These are phyloP conservation scores for Wickerhamomyces mucosus DNA, from an alignment of 805 yeast genomes.

Conservation along the genomic window DNA sequence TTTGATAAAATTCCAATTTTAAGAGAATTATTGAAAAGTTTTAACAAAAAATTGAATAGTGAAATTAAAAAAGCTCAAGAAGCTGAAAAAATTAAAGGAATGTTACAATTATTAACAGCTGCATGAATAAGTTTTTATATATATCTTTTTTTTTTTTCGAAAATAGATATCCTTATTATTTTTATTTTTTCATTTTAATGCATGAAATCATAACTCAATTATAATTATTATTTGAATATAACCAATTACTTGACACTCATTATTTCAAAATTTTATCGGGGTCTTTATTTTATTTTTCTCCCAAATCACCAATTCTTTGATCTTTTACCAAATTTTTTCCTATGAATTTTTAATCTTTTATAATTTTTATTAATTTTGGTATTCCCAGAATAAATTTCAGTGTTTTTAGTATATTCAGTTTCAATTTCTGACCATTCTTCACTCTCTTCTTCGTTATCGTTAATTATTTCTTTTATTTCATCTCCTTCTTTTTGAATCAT, in stretches of 20 bases:
- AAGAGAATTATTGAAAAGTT: slow-evolving; percentile 56
- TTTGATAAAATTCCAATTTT: slow-evolving; percentile 69
- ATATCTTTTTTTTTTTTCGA: too few relatives aligned
- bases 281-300: too few relatives aligned
- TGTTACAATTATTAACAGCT: slow-evolving; percentile 75
- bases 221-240: too few relatives aligned
- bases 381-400: slow-evolving; percentile 18
- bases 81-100: slow-evolving; percentile 85
- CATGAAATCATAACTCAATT: too few relatives aligned
- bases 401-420: slow-evolving; percentile 8
- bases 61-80: slow-evolving; percentile 79
- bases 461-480: slow-evolving; percentile 16
- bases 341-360: slow-evolving; percentile 41
- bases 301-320: slow-evolving; percentile 18
- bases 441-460: slow-evolving; percentile 15
- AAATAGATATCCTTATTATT: too few relatives aligned
- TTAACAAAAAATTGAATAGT: slow-evolving; percentile 49
- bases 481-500: slow-evolving; percentile 17
- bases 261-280: too few relatives aligned
- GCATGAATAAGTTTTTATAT: too few relatives aligned
- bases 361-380: slow-evolving; percentile 27
- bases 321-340: slow-evolving; percentile 32
- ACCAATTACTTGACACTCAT: too few relatives aligned
- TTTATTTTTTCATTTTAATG: background rate
- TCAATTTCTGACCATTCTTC: slow-evolving; percentile 16